These are phyloP conservation scores for Saccharomycopsis fermentans DNA, from an alignment of 805 yeast genomes.

Conservation along the genomic window DNA sequence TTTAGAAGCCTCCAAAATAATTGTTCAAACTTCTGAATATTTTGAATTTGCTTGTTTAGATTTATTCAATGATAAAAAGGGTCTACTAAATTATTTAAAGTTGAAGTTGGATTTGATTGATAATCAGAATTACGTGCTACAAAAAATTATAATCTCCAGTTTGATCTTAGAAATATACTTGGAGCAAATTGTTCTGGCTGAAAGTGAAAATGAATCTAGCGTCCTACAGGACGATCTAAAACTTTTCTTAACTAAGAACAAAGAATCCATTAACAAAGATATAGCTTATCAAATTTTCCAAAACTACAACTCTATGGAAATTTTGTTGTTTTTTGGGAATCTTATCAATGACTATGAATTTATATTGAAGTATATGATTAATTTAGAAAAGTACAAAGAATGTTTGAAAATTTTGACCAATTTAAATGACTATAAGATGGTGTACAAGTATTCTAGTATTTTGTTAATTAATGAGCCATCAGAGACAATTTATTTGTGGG, in stretches of 20 bases:
- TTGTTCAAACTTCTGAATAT: constrained; percentile 55
- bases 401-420: constrained; percentile 50
- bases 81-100: constrained; percentile 42
- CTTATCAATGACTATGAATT: constrained; percentile 57
- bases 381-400: constrained; percentile 61
- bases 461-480: constrained; percentile 59
- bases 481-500: constrained; percentile 72
- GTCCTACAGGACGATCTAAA: constrained; percentile 25
- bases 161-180: constrained; percentile 58
- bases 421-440: constrained; percentile 35
- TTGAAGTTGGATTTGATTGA: constrained; percentile 25
- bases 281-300: constrained; percentile 65
- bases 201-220: constrained; percentile 23
- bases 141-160: constrained; percentile 43
- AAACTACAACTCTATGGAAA: constrained; percentile 54
- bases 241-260: constrained; percentile 40
- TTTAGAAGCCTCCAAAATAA: constrained; percentile 40
- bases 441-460: constrained; percentile 62
- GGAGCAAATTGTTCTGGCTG: constrained; percentile 25
- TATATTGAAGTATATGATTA: constrained; percentile 60
- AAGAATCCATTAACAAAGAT: constrained; percentile 44
- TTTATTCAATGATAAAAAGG: constrained; percentile 36
- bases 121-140: constrained; percentile 28
- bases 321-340: constrained; percentile 58
- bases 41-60: constrained; percentile 59